A percentile compares a stretch with the other conserved stretches of the same genome.
Evolutionary conservation across 2,329 filamentous ascomycete species (phyloP).

Genomic region (Fusarium odoratissimum): DNA sequence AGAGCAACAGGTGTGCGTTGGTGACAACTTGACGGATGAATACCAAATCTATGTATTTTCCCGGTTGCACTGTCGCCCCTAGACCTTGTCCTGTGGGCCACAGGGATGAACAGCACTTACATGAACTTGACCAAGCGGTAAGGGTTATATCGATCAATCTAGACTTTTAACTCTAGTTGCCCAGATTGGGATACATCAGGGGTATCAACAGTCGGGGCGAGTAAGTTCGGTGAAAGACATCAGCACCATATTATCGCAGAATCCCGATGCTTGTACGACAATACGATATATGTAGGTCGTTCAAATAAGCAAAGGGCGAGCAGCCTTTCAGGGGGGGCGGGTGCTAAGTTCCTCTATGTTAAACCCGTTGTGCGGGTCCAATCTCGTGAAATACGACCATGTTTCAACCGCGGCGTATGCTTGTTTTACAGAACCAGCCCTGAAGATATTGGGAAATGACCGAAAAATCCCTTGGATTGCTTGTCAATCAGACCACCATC

Average conservation of each 20-base stretch:
- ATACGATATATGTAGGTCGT: not conserved
- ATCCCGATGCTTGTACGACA: not conserved
- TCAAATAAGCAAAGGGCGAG: constrained; percentile 3
- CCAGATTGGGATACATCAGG: constrained; percentile 1
- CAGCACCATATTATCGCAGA: not conserved
- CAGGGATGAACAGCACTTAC: constrained; percentile 23
- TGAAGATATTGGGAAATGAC: not conserved
- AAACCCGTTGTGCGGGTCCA: constrained; percentile 10
- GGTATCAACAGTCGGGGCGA: not conserved
- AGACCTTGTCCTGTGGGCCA: constrained; percentile 5
- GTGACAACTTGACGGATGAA: constrained; percentile 31
- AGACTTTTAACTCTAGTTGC: not conserved
- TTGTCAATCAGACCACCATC: not conserved
- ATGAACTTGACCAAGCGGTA: not conserved
- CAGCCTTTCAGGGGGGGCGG: not conserved
- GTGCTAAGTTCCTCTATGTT: constrained; percentile 1
- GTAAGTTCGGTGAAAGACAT: not conserved
- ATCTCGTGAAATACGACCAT: not conserved
- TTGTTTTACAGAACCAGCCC: not conserved
- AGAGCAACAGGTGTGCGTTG: not conserved
- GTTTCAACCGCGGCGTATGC: not conserved
- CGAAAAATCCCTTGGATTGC: not conserved
- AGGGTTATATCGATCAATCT: constrained; percentile 5
- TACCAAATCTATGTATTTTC: constrained; percentile 35
- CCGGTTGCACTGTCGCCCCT: constrained; percentile 40